These are phyloP conservation scores for Lolium perenne DNA, from an alignment of 176 grass and related monocot species.

Conservation along the genomic window DNA sequence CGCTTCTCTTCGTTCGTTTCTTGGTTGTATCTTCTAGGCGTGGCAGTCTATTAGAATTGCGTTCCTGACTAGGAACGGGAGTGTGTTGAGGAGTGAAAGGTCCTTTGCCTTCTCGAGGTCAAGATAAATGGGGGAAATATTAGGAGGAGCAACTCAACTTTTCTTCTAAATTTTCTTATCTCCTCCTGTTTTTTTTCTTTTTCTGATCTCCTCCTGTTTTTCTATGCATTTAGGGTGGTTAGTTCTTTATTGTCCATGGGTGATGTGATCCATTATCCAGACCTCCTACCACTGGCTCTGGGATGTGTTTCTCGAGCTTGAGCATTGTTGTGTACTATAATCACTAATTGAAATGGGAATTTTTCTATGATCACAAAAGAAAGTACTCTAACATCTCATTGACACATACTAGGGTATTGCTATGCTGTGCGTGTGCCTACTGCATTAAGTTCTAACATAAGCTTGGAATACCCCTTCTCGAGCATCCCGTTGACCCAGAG, in stretches of 20 bases:
- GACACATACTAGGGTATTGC: not conserved
- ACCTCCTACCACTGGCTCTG: constrained; percentile 5
- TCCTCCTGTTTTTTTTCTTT: not conserved
- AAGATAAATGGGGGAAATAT: not conserved
- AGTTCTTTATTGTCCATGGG: constrained; percentile 4
- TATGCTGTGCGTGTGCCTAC: not conserved
- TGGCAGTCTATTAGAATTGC: not conserved
- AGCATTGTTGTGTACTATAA: not conserved
- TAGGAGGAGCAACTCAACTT: not conserved
- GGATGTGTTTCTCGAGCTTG: constrained; percentile 11
- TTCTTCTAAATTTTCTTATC: not conserved
- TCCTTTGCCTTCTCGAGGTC: not conserved
- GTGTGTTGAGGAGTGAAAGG: not conserved
- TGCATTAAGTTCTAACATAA: not conserved
- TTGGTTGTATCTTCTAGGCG: not conserved
- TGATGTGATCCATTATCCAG: not conserved
- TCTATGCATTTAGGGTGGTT: not conserved
- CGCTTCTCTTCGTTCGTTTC: not conserved
- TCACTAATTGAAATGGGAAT: constrained; percentile 20
- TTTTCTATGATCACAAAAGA: not conserved
- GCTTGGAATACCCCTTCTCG: not conserved
- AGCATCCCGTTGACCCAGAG: not conserved
- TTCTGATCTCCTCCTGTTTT: not conserved
- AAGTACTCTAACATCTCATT: not conserved
- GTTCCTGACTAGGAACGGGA: constrained; percentile 8